These are phyloP conservation scores for Cercophora newfieldiana DNA, from an alignment of 495 filamentous ascomycete genomes.

Conservation along the genomic window DNA sequence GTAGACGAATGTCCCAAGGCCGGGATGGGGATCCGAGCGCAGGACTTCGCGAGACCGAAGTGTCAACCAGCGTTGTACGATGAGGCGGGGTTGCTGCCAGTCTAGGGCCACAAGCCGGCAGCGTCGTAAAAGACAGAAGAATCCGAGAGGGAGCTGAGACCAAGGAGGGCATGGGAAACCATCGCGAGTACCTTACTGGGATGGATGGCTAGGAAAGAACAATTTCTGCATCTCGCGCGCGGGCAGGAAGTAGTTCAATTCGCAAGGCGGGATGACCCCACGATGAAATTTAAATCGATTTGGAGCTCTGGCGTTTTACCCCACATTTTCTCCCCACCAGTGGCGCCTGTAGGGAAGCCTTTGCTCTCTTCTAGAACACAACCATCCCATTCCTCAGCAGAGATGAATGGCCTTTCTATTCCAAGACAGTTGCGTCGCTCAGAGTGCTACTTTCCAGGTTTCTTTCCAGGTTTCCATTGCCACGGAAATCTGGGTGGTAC, in stretches of 20 bases:
- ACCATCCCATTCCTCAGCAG: neutral
- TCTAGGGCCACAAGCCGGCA: neutral
- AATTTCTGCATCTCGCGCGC: conserved; percentile 10
- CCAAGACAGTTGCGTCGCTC: too few species aligned
- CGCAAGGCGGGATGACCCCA: neutral
- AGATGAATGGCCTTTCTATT: neutral
- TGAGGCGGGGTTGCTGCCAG: conserved; percentile 5
- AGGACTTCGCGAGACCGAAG: conserved; percentile 1
- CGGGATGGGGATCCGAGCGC: neutral
- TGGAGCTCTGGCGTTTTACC: neutral
- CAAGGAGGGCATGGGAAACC: conserved; percentile 16
- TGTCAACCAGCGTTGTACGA: conserved; percentile 10
- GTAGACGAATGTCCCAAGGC: neutral
- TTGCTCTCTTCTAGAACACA: neutral
- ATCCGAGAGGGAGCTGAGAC: neutral
- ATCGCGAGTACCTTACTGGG: conserved; percentile 24
- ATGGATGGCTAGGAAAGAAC: conserved; percentile 28
- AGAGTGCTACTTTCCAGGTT: too few species aligned
- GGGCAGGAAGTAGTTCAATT: conserved; percentile 19
- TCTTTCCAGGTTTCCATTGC: too few species aligned
- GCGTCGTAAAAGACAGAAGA: conserved; percentile 11
- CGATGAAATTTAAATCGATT: neutral
- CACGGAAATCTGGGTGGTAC: too few species aligned
- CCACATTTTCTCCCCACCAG: neutral
- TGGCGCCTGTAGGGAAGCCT: neutral